Percentiles rank a stretch among this genome's conserved stretches.
Evolutionary conservation across 2,329 filamentous ascomycete genomes (phyloP).

Genomic region (Aspergillus nomiae): DNA sequence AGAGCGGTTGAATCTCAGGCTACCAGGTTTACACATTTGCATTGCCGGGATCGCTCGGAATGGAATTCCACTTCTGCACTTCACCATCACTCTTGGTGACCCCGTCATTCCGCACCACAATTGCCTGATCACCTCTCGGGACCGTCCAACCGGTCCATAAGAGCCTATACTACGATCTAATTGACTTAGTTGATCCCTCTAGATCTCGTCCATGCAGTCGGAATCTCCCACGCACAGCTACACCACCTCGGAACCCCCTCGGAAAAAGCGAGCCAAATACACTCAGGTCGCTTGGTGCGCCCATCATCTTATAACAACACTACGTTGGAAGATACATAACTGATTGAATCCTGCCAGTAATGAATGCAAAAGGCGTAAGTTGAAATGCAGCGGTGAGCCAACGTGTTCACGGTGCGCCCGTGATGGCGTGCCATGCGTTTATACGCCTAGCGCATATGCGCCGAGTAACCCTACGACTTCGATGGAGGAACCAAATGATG

Average conservation of each 20-base stretch:
- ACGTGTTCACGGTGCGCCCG: constrained; percentile 65
- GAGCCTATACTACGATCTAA: not conserved
- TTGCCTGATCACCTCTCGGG: not conserved
- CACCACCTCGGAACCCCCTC: constrained; percentile 21
- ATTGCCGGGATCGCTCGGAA: not conserved
- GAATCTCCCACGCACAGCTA: constrained; percentile 6
- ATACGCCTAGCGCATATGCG: constrained; percentile 62
- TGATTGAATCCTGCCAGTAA: constrained; percentile 51
- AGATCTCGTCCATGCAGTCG: constrained; percentile 10
- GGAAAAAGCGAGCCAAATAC: constrained; percentile 36
- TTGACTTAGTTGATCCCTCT: too few species aligned
- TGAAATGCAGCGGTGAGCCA: constrained; percentile 72
- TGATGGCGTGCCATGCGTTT: constrained; percentile 66
- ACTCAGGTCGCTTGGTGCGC: constrained; percentile 39
- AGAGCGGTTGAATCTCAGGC: not conserved
- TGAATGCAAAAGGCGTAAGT: constrained; percentile 74
- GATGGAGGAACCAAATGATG: constrained; percentile 19
- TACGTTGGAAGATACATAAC: not conserved
- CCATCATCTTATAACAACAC: not conserved
- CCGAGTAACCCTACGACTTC: not conserved
- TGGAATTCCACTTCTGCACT: not conserved
- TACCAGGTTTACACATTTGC: not conserved
- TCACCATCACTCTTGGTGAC: not conserved
- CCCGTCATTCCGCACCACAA: not conserved
- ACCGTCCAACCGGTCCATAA: not conserved